phyloP scores from a whole-genome alignment of 192 early-diverging fungal species.

The Phlyctochytrium arcticum region DNA sequence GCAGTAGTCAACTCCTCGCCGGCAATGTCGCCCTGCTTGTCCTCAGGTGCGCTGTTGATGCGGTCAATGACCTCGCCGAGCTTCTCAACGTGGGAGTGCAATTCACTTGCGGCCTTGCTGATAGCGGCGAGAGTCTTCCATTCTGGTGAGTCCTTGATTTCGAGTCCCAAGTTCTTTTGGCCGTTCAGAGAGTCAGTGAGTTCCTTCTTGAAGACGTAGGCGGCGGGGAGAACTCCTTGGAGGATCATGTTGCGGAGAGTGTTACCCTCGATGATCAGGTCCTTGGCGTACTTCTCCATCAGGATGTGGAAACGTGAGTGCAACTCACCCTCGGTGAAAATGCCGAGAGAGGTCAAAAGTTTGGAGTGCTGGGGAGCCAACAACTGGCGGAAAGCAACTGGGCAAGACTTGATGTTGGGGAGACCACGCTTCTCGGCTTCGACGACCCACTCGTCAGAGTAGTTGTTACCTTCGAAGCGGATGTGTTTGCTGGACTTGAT shows the following conservation, averaged over 20 bases:
- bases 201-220: conserved; percentile 82
- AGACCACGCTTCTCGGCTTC: conserved; percentile 94
- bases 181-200: conserved; percentile 77
- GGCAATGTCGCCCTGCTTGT: conserved; percentile 63
- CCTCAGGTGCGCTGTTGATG: conserved; percentile 54
- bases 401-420: conserved; percentile 90
- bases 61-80: conserved; percentile 56
- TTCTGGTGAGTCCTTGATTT: conserved; percentile 64
- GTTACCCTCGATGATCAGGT: conserved; percentile 87
- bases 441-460: conserved; percentile 87
- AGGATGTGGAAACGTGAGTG: conserved; percentile 93
- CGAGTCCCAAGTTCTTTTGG: conserved; percentile 56
- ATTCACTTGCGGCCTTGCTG: conserved; percentile 50
- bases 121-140: conserved; percentile 62
- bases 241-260: conserved; percentile 78
- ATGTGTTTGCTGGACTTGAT: conserved; percentile 76
- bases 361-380: conserved; percentile 61
- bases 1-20: conserved; percentile 56
- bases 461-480: conserved; percentile 98
- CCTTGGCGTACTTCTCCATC: conserved; percentile 96
- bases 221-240: conserved; percentile 84
- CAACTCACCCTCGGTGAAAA: conserved; percentile 85
- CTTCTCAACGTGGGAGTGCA: conserved; percentile 54
- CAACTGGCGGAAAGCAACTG: conserved; percentile 86
- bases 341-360: conserved; percentile 75